Percentiles rank a stretch among this genome's conserved stretches.
These are phyloP conservation scores for Daldinia sp. DNA, from an alignment of 2,329 filamentous ascomycete genomes.

Conservation along the genomic window DNA sequence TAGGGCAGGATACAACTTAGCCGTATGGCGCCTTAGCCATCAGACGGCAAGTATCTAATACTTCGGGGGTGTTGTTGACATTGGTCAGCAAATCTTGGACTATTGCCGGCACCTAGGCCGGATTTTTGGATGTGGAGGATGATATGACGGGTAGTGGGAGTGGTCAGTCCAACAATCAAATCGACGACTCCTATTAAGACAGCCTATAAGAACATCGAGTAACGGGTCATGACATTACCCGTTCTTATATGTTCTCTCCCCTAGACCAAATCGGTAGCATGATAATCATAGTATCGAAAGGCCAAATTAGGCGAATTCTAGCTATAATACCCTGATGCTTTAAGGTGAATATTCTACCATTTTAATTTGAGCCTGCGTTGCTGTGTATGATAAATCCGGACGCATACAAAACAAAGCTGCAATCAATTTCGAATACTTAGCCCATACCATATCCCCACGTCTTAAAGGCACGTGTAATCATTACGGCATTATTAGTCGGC, in stretches of 20 bases:
- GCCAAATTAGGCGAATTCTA: neutral
- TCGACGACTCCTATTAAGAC: conserved; percentile 1
- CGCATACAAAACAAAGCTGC: too few relatives aligned
- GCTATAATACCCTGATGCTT: neutral
- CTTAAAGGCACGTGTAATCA: neutral
- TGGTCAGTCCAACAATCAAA: neutral
- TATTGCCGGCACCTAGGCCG: conserved; percentile 4
- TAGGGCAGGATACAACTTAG: conserved; percentile 8
- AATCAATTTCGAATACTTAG: too few relatives aligned
- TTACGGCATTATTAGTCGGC: neutral
- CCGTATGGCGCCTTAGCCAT: conserved; percentile 18
- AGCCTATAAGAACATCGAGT: conserved; percentile 9
- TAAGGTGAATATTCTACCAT: neutral
- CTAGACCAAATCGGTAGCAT: neutral
- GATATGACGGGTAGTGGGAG: conserved; percentile 2
- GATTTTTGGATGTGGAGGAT: neutral
- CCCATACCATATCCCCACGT: too few relatives aligned
- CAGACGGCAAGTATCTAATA: conserved; percentile 10
- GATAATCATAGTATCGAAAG: neutral
- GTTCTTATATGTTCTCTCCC: neutral
- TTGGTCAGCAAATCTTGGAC: neutral
- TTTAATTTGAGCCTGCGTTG: neutral
- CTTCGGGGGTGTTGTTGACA: conserved; percentile 12
- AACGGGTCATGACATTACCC: neutral
- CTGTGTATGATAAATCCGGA: neutral